Conservation (phyloP, 345 rosid species). For the Citrus cavaleriei region DNA sequence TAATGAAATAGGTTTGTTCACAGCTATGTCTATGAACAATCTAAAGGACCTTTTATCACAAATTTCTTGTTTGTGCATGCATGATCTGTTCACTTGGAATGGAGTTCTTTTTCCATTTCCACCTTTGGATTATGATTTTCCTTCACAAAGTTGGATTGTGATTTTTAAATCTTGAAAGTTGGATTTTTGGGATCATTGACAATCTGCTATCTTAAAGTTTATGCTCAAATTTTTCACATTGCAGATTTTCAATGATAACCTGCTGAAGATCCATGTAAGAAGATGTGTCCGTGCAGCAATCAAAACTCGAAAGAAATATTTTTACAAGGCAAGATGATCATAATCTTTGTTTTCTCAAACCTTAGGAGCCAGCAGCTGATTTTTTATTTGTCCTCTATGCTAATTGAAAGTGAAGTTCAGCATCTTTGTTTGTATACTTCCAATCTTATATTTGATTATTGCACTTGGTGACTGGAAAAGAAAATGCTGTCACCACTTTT, state of each 20-base stretch:
- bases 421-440: not conserved
- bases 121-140: not conserved
- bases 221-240: not conserved
- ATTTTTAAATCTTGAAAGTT: not conserved
- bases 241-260: conserved; percentile 89
- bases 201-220: not conserved
- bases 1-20: not conserved
- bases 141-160: not conserved
- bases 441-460: not conserved
- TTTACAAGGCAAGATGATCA: conserved; percentile 56
- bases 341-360: not conserved
- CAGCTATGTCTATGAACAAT: not conserved
- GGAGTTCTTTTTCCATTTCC: not conserved
- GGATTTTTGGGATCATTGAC: not conserved
- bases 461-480: not conserved
- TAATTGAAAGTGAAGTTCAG: not conserved
- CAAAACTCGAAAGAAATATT: conserved; percentile 80
- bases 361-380: not conserved
- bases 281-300: conserved; percentile 70
- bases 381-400: not conserved
- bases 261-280: conserved; percentile 63
- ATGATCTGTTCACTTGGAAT: not conserved
- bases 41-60: not conserved
- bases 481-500: not conserved
- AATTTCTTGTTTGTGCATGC: not conserved